These are phyloP conservation scores for Chlorophyllum brunneum DNA, from an alignment of 768 basidiomycete genomes.

Conservation along the genomic window DNA sequence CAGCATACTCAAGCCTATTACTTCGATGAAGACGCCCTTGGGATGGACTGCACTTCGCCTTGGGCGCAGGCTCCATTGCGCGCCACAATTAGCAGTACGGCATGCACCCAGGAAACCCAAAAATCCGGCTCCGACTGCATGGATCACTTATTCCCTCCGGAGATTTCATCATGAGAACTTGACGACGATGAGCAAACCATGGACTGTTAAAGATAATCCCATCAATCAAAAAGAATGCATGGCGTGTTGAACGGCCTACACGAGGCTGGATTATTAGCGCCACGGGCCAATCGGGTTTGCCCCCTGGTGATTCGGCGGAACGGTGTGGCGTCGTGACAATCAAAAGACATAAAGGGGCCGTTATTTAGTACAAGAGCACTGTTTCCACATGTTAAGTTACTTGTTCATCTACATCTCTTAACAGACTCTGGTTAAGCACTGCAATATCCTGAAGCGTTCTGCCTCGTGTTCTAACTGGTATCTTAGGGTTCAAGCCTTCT, in stretches of 20 bases:
- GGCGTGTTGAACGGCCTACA: not conserved
- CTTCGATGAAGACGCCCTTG: no score
- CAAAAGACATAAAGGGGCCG: constrained; percentile 12
- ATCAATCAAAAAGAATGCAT: not conserved
- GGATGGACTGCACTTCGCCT: no score
- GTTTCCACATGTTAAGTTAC: constrained; percentile 5
- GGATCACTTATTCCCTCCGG: not conserved
- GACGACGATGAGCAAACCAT: not conserved
- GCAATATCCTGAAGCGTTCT: not conserved
- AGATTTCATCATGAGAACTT: not conserved
- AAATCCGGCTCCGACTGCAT: not conserved
- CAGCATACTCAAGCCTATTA: no score
- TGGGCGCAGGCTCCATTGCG: not conserved
- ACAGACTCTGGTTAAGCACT: not conserved
- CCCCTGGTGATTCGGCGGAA: not conserved
- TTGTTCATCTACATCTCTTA: not conserved
- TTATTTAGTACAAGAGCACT: constrained; percentile 5
- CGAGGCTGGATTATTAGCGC: not conserved
- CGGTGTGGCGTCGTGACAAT: constrained; percentile 13
- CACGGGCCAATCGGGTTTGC: constrained; percentile 8
- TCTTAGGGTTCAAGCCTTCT: not conserved
- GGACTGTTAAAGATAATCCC: not conserved
- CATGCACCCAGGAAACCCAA: not conserved
- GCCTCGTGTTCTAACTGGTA: not conserved
- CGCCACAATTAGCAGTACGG: no score